Conservation (phyloP, 2,329 filamentous ascomycete species). For the Nemania sp. region DNA sequence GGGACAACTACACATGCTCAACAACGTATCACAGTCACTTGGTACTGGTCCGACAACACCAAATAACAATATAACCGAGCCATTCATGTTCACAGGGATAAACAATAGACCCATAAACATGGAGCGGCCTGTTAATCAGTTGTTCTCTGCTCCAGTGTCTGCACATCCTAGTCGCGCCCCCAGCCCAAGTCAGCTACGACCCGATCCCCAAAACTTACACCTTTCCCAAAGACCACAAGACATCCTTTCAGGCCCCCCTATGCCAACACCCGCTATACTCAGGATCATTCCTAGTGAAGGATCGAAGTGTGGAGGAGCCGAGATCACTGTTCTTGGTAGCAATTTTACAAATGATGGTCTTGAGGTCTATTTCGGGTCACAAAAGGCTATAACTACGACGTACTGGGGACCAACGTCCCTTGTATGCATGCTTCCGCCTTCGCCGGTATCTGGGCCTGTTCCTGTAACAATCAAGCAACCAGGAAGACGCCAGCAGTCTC, state of each 20-base stretch:
- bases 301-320: slow-evolving; percentile 83
- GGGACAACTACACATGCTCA: slow-evolving; percentile 44
- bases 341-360: slow-evolving; percentile 80
- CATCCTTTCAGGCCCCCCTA: slow-evolving; percentile 63
- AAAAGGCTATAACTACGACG: slow-evolving; percentile 75
- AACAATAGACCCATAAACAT: slow-evolving; percentile 72
- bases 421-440: slow-evolving; percentile 81
- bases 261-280: slow-evolving; percentile 74
- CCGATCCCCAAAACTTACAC: slow-evolving; percentile 58
- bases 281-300: slow-evolving; percentile 88
- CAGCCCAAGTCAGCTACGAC: slow-evolving; percentile 71
- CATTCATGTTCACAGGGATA: slow-evolving; percentile 65
- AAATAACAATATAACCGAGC: slow-evolving; percentile 65
- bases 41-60: slow-evolving; percentile 74
- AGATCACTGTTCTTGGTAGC: slow-evolving; percentile 86
- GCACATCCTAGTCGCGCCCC: slow-evolving; percentile 81
- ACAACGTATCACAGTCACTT: slow-evolving; percentile 56
- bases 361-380: slow-evolving; percentile 84
- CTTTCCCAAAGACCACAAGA: slow-evolving; percentile 56
- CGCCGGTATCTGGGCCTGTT: slow-evolving; percentile 74
- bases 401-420: slow-evolving; percentile 85
- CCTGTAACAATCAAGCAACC: slow-evolving; percentile 75
- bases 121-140: slow-evolving; percentile 71
- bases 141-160: slow-evolving; percentile 80
- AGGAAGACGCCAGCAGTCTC: slow-evolving; percentile 47